Base-by-base conservation (phyloP, 331 rosid genomes). In the Prunus yedoensis region DNA sequence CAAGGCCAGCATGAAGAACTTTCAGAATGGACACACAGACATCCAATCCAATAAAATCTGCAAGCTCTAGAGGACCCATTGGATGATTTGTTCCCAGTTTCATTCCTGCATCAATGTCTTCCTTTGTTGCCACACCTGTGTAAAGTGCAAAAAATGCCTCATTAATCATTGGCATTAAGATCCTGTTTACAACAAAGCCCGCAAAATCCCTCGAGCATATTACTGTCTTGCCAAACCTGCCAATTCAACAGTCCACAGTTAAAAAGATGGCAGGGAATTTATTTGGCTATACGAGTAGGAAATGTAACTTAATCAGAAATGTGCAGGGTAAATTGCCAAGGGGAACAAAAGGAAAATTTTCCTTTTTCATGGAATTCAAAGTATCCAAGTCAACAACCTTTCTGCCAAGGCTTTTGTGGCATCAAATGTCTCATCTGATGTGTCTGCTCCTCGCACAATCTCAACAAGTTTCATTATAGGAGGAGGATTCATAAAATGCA, bases 401-500 rank as follows among this genome's bases (percentile, higher is more conserved):
- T 82, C 85, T 3, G 97, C 88, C 81, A 94, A 86, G 52, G 88
- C 81, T 91, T 90, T 91, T 30, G 90, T 88, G 21, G 84, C 80
- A 52, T 76, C 71, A 64, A 90, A 91, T 35, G 96, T 91, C 71
- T 90, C 82, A 12, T 94, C 86, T 20, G 97, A 91, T 76, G 98
- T 94, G 83, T 88, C 89, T 3, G 91, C 91, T 4, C 96, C 95
- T 66, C 91, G 89, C 17, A 94, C 82, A 63, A 94, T 91, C 88
- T 94, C 98, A 38, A 94, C 90, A 80, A 94, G 82, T 71, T 90
- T 91, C 98, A 90, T 94, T 54, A 90, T 58, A 59, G 93, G 96
- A 20, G 97, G 97, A 49, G 98, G 97, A 75, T 94, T 91, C 97
- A 94, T 90, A 77, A 94, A 94, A 86, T 94, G 98, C 98, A 94